A percentile compares a stretch with the other conserved stretches of the same genome.
Evolutionary conservation across 139 green algal species (phyloP).

Genomic region (Nannochloris sp.): DNA sequence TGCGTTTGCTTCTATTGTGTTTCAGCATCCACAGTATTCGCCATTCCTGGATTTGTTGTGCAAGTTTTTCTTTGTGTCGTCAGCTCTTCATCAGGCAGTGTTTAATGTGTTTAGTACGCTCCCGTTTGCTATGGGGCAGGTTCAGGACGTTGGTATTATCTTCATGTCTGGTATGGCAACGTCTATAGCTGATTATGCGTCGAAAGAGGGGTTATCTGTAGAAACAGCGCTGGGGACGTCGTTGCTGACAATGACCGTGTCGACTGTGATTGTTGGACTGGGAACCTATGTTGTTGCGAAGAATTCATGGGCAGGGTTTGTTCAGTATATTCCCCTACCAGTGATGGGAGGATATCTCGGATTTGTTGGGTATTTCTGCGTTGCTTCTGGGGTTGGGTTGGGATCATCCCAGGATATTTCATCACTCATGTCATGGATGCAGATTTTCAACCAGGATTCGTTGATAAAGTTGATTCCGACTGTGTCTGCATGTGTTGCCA

Average conservation of each 20-base stretch:
- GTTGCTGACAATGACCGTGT: slow-evolving; percentile 47
- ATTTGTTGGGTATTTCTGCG: slow-evolving; percentile 56
- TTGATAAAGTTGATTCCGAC: slow-evolving; percentile 49
- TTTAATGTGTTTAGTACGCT: slow-evolving; percentile 44
- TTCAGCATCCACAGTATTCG: slow-evolving; percentile 24
- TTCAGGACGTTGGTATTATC: slow-evolving; percentile 42
- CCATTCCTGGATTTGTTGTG: slow-evolving; percentile 43
- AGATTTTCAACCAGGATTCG: slow-evolving; percentile 24
- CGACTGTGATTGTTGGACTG: slow-evolving; percentile 51
- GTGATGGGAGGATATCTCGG: slow-evolving; percentile 65
- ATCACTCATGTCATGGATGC: slow-evolving; percentile 26
- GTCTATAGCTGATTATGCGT: slow-evolving; percentile 34
- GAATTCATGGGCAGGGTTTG: slow-evolving; percentile 43
- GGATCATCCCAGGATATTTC: slow-evolving; percentile 30
- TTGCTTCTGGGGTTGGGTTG: slow-evolving; percentile 43
- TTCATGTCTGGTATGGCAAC: slow-evolving; percentile 66
- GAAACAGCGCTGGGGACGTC: slow-evolving; percentile 45
- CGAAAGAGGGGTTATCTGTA: slow-evolving; percentile 7
- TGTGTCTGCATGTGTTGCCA: slow-evolving; percentile 16
- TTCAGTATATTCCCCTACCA: slow-evolving; percentile 66
- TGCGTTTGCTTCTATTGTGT: slow-evolving; percentile 62
- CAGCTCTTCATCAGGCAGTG: slow-evolving; percentile 54
- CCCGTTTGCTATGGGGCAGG: slow-evolving; percentile 62
- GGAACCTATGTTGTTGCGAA: slow-evolving; percentile 37
- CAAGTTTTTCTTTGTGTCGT: slow-evolving; percentile 50